phyloP scores from a whole-genome alignment of 495 filamentous ascomycete genomes.

The Lasiosphaeria hispida region DNA sequence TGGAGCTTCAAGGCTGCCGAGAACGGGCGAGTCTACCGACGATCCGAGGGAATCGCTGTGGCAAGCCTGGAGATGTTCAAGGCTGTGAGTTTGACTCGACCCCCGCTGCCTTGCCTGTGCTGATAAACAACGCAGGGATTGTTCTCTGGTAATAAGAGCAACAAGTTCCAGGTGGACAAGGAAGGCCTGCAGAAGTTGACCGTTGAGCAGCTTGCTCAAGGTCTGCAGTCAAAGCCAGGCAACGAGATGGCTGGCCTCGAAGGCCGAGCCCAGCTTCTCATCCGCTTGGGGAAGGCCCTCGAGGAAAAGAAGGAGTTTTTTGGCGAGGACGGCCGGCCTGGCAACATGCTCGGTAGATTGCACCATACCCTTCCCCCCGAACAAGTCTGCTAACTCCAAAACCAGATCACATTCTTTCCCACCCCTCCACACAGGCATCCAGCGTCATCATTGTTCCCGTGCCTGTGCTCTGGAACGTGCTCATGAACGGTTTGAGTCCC shows the following conservation, averaged over 20 bases:
- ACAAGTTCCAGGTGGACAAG: conserved; percentile 88
- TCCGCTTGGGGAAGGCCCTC: conserved; percentile 72
- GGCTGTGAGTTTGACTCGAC: conserved; percentile 35
- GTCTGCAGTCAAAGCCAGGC: conserved; percentile 75
- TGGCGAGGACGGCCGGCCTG: conserved; percentile 79
- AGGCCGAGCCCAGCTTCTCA: conserved; percentile 77
- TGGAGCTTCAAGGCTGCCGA: conserved; percentile 92
- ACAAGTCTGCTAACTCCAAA: conserved; percentile 9
- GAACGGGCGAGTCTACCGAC: conserved; percentile 76
- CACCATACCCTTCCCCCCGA: background rate
- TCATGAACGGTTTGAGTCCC: conserved; percentile 81
- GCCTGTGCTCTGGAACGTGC: conserved; percentile 85
- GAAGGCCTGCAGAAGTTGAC: conserved; percentile 73
- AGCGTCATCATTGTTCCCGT: conserved; percentile 83
- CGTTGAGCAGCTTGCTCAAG: conserved; percentile 68
- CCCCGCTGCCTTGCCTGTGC: background rate
- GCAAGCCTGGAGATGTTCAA: conserved; percentile 99
- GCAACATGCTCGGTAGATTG: conserved; percentile 84
- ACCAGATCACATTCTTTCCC: conserved; percentile 86
- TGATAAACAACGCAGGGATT: conserved; percentile 52
- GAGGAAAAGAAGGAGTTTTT: conserved; percentile 76
- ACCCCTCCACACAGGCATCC: conserved; percentile 81
- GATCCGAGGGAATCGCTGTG: conserved; percentile 90
- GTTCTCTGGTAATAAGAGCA: conserved; percentile 77
- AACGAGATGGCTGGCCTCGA: conserved; percentile 88